phyloP scores from a whole-genome alignment of 768 basidiomycete genomes.

The Infundibulicybe gibba region DNA sequence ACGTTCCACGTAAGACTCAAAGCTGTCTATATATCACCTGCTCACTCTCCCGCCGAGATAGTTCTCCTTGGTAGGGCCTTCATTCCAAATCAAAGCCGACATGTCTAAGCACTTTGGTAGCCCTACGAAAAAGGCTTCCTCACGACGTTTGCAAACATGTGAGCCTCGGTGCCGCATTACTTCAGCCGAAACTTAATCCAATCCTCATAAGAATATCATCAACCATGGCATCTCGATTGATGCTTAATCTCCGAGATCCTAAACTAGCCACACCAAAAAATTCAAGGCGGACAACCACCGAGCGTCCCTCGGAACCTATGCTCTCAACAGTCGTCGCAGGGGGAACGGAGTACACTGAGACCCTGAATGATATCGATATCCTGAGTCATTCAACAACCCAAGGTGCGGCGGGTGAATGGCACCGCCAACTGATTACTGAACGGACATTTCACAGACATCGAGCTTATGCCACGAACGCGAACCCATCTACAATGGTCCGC shows the following conservation, averaged over 20 bases:
- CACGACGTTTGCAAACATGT: slow-evolving; percentile 19
- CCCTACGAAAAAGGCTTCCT: slow-evolving; percentile 16
- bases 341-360: no score
- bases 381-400: background rate
- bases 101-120: slow-evolving; percentile 1
- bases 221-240: slow-evolving; percentile 26
- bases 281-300: background rate
- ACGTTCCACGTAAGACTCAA: slow-evolving; percentile 16
- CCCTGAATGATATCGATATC: background rate
- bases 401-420: no score
- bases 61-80: background rate
- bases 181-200: background rate
- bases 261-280: slow-evolving; percentile 7
- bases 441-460: background rate
- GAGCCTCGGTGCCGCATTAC: background rate
- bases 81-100: background rate
- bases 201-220: slow-evolving; percentile 20
- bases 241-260: slow-evolving; percentile 28
- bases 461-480: slow-evolving; percentile 1
- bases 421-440: background rate
- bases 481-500: no score
- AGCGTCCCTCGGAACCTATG: slow-evolving; percentile 8
- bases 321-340: slow-evolving; percentile 10
- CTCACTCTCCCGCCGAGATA: no score
- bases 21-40: no score